Base-by-base conservation (phyloP, 306 rosid genomes). In the Cucurbita pepo region DNA sequence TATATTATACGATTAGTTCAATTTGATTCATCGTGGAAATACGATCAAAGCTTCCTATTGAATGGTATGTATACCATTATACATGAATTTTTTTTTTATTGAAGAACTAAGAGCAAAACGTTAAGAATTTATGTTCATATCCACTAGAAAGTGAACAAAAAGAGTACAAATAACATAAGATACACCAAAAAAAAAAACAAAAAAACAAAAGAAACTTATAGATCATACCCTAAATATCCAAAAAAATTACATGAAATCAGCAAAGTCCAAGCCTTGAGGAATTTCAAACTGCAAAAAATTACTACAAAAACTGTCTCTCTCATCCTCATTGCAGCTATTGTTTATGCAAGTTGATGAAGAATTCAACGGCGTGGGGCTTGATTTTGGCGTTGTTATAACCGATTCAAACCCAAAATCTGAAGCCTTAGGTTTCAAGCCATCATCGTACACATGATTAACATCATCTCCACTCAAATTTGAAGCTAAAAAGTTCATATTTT, bases 191-290 rank as follows among this genome's bases (percentile, higher is more conserved):
- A 69, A 15, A 48, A 25, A 19, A 18, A 67, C 25, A 25, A 15
- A 48, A 47, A 12, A 41, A 47, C 22, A 14, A n/a, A n/a, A n/a
- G 8, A 53, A 66, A 14, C 8, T 18, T 11, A 52, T 0, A 37
- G 6, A 41, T 14, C 53, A 65, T 0, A 22, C 8, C 72, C 54
- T 34, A 69, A 56, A 38, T 56, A 7, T 63, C 51, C 51, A 81
- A 84, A 9, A 67, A 73, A 81, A 84, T 85, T 84, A 95, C 95
- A 95, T 70, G 75, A 85, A 85, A 51, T 85, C 99, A 55, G 47
- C 82, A 45, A 95, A 84, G 51, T 89, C 95, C 72, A 91, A 75
- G 84, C 87, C 81, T 78, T 88, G 96, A 3, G 99, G 97, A 78
- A 91, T 85, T 76, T 88, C 97, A 10, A 95, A 89, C 81, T 91